These are phyloP conservation scores for Raddia guianensis DNA, from an alignment of 176 grass and related monocot species.

Conservation along the genomic window DNA sequence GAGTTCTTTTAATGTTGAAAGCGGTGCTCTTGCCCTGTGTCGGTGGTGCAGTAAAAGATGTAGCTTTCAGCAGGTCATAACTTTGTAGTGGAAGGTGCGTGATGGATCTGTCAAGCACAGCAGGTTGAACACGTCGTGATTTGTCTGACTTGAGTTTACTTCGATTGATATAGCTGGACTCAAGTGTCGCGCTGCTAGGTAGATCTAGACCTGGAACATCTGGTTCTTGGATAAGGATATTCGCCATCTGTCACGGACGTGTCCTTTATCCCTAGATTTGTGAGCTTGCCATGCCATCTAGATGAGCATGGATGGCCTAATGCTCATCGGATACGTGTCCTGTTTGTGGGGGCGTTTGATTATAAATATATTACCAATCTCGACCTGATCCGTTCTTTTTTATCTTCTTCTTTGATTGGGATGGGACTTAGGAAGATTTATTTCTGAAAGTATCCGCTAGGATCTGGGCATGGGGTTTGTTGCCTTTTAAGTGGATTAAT, in stretches of 20 bases:
- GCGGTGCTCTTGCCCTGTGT: conserved; percentile 36
- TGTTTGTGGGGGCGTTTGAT: not conserved
- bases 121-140: conserved; percentile 7
- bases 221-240: conserved; percentile 36
- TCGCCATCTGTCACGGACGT: conserved; percentile 17
- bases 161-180: not conserved
- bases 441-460: conserved; percentile 32
- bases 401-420: conserved; percentile 36
- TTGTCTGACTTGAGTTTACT: conserved; percentile 37
- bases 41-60: conserved; percentile 38
- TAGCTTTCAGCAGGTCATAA: conserved; percentile 21
- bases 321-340: conserved; percentile 22
- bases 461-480: conserved; percentile 3
- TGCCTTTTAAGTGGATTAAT: not conserved
- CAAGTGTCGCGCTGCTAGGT: conserved; percentile 29
- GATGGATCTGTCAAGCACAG: conserved; percentile 41
- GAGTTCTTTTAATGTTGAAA: conserved; percentile 37
- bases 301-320: conserved; percentile 15
- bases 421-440: conserved; percentile 4
- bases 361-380: conserved; percentile 26
- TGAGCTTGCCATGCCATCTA: not conserved
- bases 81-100: conserved; percentile 43
- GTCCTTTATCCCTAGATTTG: conserved; percentile 2
- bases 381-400: conserved; percentile 3
- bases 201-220: conserved; percentile 38